Base-by-base conservation (phyloP, 306 rosid genomes). In the Prunus salicina region DNA sequence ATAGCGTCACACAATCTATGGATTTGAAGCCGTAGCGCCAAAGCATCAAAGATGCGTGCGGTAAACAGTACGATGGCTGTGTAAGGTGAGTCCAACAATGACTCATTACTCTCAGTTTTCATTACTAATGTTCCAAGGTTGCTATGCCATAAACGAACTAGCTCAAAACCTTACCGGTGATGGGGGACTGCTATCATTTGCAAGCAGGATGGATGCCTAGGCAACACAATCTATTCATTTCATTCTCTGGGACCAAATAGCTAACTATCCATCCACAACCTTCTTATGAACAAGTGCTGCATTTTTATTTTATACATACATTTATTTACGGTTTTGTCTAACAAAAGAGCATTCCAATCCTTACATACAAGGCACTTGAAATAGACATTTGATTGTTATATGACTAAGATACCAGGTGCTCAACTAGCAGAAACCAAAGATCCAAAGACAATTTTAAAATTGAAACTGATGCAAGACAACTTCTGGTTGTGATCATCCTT, bases 401-500 rank as follows among this genome's bases (percentile, higher is more conserved):
- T 34, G 12, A 32, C 47, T 61, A 13, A 28, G 66, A 76, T 32
- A 68, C 28, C 38, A 41, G 57, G 70, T 45, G 63, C 80, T 88
- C 76, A 87, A 71, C 75, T 53, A 64, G 72, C 80, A 50, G 89
- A 81, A 38, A 79, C 67, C 2, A 24, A 5, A 32, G 89, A 78
- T 58, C 87, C 57, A 27, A 87, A 15, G 71, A 74, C 83, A 18
- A 91, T 87, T 72, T 82, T 91, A 71, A 93, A 92, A 45, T 83
- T 78, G 76, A 93, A 93, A 80, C 45, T 86, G 20, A 91, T 84
- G 86, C 98, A 91, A 60, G 92, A 87, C 80, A 93, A 78, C 74
- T 63, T 80, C 18, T 67, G 66, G 8, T 78, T 57, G 0, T 78
- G 69, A 20, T 67, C 49, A 76, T 81, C 79, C 84, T 79, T 66